Conservation (phyloP, 805 yeast genomes). For the Maudiozyma turicensis region DNA sequence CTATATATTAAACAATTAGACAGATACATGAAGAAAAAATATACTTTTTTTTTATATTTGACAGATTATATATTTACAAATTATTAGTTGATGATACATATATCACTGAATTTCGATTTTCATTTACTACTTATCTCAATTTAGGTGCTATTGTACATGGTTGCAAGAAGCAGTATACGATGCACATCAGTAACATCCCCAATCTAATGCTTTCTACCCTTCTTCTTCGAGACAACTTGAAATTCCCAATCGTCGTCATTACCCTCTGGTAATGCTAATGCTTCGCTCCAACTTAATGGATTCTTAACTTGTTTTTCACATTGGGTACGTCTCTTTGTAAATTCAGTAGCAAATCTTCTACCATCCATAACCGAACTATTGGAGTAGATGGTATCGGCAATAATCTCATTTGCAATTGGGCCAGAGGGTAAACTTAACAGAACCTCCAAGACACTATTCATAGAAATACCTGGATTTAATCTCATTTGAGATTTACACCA, state of each 20-base stretch:
- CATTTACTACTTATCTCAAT: too few relatives aligned
- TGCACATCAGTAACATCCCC: too few relatives aligned
- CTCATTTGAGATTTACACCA: conserved; percentile 67
- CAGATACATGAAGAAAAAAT: background rate
- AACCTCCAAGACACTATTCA: conserved; percentile 69
- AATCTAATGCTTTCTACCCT: conserved; percentile 34
- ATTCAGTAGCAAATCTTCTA: conserved; percentile 85
- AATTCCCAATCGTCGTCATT: conserved; percentile 49
- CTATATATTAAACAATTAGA: too few relatives aligned
- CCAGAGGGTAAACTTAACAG: conserved; percentile 72
- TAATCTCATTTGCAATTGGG: conserved; percentile 68
- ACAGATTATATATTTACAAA: too few relatives aligned
- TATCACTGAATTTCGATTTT: too few relatives aligned
- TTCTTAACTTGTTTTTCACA: conserved; percentile 50
- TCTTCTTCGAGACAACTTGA: conserved; percentile 58
- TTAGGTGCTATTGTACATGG: too few relatives aligned
- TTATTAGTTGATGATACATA: too few relatives aligned
- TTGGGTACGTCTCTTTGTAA: conserved; percentile 61
- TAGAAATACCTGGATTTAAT: conserved; percentile 65
- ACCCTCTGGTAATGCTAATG: conserved; percentile 38
- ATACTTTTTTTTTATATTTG: too few relatives aligned
- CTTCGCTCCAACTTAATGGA: conserved; percentile 64
- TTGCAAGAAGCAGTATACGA: too few relatives aligned
- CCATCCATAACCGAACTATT: conserved; percentile 90
- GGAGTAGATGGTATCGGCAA: conserved; percentile 85